Evolutionary conservation across 129 eudicot species (phyloP).

Genomic region (Chrysanthemum makinoi): DNA sequence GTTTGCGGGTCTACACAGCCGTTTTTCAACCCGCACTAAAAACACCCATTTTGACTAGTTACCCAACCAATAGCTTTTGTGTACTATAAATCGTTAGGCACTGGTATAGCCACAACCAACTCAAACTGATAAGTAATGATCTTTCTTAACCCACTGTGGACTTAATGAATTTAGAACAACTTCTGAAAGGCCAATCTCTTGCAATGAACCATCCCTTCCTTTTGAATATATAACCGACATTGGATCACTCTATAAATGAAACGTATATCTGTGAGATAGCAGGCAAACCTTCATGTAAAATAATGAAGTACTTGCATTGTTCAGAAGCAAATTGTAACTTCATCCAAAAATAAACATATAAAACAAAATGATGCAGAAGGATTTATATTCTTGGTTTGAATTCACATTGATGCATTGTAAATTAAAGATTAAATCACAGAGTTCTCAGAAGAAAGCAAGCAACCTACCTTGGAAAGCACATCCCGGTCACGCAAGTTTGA

Average conservation of each 20-base stretch:
- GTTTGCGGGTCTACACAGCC: too few species aligned
- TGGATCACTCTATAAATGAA: slow-evolving; percentile 86
- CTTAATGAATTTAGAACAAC: slow-evolving; percentile 72
- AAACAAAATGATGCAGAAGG: background rate
- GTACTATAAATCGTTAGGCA: too few species aligned
- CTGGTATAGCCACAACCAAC: too few species aligned
- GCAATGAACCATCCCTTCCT: slow-evolving; percentile 76
- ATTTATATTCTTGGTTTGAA: too few species aligned
- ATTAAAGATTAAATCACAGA: background rate
- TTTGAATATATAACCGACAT: slow-evolving; percentile 74
- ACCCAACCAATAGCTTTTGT: too few species aligned
- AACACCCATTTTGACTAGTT: background rate
- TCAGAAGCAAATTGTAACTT: background rate
- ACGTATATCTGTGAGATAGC: slow-evolving; percentile 25
- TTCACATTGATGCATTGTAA: too few species aligned
- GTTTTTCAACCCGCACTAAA: too few species aligned
- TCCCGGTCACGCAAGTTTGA: slow-evolving; percentile 84
- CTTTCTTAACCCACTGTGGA: slow-evolving; percentile 84
- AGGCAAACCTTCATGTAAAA: slow-evolving; percentile 26
- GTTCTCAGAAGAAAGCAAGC: slow-evolving; percentile 12
- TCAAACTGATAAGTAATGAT: slow-evolving; percentile 76
- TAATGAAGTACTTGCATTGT: slow-evolving; percentile 13
- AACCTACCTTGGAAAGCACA: slow-evolving; percentile 85
- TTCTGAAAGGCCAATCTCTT: slow-evolving; percentile 94
- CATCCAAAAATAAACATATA: too few species aligned